Percentiles rank a stretch among this genome's conserved stretches.
Conservation (phyloP, 1,139 yeast genomes). For the Lodderomyces elongisporus region DNA sequence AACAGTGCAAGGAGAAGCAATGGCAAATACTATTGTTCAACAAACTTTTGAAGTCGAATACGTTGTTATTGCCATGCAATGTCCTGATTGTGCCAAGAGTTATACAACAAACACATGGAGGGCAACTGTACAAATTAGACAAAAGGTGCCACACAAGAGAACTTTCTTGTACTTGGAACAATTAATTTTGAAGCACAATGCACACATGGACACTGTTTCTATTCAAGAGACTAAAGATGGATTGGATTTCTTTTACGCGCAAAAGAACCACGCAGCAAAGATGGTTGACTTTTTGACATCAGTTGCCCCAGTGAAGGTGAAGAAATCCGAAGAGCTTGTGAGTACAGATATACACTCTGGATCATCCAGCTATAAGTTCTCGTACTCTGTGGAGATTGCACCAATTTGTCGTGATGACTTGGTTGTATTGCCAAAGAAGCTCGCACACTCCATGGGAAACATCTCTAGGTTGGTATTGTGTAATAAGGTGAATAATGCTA, state of each 20-base stretch:
- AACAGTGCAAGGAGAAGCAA: slow-evolving; percentile 96
- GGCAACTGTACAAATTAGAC: slow-evolving; percentile 95
- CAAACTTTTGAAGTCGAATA: slow-evolving; percentile 95
- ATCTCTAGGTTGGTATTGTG: slow-evolving; percentile 82
- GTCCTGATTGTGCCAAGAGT: slow-evolving; percentile 97
- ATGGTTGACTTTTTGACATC: slow-evolving; percentile 87
- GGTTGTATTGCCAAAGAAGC: slow-evolving; percentile 77
- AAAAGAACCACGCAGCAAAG: slow-evolving; percentile 85
- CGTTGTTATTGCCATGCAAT: slow-evolving; percentile 92
- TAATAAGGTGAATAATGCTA: slow-evolving; percentile 69
- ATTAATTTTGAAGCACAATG: slow-evolving; percentile 85
- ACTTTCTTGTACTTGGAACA: slow-evolving; percentile 94
- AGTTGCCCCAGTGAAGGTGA: slow-evolving; percentile 82
- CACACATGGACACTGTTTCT: slow-evolving; percentile 90
- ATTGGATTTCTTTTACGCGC: slow-evolving; percentile 85
- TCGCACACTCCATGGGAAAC: slow-evolving; percentile 83
- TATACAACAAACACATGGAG: slow-evolving; percentile 97
- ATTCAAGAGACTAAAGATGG: slow-evolving; percentile 94
- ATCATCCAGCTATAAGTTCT: slow-evolving; percentile 78
- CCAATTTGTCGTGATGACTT: slow-evolving; percentile 98
- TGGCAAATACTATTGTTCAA: slow-evolving; percentile 86
- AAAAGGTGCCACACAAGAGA: slow-evolving; percentile 93
- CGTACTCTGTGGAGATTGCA: slow-evolving; percentile 89
- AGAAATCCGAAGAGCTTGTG: slow-evolving; percentile 86
- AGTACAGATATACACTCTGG: slow-evolving; percentile 93